Evolutionary conservation across 192 early-diverging fungal genomes (phyloP).

Genomic region (Coemansia umbellata): DNA sequence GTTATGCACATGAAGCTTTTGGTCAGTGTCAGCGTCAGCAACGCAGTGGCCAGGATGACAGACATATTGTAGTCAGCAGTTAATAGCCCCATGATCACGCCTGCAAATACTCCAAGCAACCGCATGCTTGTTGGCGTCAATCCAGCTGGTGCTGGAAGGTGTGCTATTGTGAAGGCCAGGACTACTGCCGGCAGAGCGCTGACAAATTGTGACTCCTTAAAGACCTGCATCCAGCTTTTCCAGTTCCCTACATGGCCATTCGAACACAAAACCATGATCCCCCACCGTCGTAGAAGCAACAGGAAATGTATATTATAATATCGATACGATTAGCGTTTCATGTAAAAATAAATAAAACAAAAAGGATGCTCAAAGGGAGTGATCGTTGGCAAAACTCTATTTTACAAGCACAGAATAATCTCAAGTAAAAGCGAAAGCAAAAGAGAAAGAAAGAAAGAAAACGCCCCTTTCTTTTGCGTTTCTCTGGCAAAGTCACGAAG

Average conservation of each 20-base stretch:
- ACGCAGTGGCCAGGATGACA: constrained; percentile 51
- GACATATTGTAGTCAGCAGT: constrained; percentile 54
- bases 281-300: too few relatives aligned
- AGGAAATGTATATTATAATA: too few relatives aligned
- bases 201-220: constrained; percentile 17
- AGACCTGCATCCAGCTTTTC: constrained; percentile 27
- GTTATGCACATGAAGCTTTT: constrained; percentile 60
- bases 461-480: too few relatives aligned
- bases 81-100: constrained; percentile 54
- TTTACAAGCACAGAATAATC: too few relatives aligned
- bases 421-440: too few relatives aligned
- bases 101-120: constrained; percentile 44
- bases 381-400: too few relatives aligned
- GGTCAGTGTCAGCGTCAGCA: constrained; percentile 57
- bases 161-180: constrained; percentile 22
- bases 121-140: constrained; percentile 38
- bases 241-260: constrained; percentile 29
- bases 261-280: too few relatives aligned
- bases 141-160: constrained; percentile 30
- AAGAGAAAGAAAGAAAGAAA: too few relatives aligned
- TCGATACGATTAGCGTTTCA: too few relatives aligned
- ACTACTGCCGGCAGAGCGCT: constrained; percentile 35
- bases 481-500: too few relatives aligned
- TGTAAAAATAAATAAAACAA: too few relatives aligned
- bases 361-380: too few relatives aligned